Evolutionary conservation across 2,329 filamentous ascomycete genomes (phyloP), one percentile per base, ranked within the genome.

Genomic region (Massarina eburnea): DNA sequence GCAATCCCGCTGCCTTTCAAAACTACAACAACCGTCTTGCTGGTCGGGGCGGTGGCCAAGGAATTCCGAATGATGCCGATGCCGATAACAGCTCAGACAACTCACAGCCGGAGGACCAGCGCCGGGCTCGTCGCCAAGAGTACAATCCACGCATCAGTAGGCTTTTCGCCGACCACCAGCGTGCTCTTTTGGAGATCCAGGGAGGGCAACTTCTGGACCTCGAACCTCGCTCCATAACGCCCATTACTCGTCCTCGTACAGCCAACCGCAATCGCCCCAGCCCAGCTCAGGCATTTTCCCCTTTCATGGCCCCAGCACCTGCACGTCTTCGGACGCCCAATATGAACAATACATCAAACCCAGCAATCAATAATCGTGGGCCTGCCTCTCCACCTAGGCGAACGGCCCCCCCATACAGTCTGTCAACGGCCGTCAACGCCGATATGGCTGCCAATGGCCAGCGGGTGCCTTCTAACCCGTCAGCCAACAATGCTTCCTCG

Each of bases 91-190:
- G 68, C 35, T 72, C 71, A 36, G 69, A 71, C 49, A 66, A 61
- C 18, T 71, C 69, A n/a, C 67, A 68, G 41, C 51, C 57, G 24
- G 58, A 58, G 18, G 52, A 58, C 19, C 57, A 54, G 22, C 47
- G 62, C 17, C 59, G 59, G 21, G 52, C 56, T 29, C 58, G 60
- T 33, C 67, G 54, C 17, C 62, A 62, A 43, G 66, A 70, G 43
- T 72, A 72, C 27, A 62, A 72, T 53, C 70, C 71, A 4, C 61
- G 68, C 29, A 72, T 73, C 43, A 71, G 70, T 47, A 66, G 62
- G 58, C 69, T 72, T 55, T 73, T 73, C 43, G 69, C 71, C 48
- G 64, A 70, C 24, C 70, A 73, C 34, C 69, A 68, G 46, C 63
- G 61, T 32, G 66, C 67, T 20, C 58, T 73, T 26, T 63, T 66